phyloP scores from a whole-genome alignment of 2,329 filamentous ascomycete genomes.

The Fusarium buharicum region DNA sequence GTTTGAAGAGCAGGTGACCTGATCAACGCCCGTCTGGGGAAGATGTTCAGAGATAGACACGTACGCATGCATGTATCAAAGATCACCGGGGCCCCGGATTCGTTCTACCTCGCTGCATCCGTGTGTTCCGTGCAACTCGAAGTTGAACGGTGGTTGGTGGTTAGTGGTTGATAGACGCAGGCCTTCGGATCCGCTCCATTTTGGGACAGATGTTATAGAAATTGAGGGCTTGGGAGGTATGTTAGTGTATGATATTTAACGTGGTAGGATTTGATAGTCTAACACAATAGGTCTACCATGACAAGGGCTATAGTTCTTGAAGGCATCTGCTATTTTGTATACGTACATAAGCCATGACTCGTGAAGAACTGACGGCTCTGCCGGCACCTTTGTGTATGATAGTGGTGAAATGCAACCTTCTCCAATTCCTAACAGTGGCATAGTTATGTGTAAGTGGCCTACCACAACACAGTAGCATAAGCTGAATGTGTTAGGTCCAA shows the following conservation, averaged over 20 bases:
- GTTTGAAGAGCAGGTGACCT: slow-evolving; percentile 4
- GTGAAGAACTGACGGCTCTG: background rate
- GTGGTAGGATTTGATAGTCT: too few relatives aligned
- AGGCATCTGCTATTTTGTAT: background rate
- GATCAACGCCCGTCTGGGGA: slow-evolving; percentile 21
- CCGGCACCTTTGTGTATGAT: background rate
- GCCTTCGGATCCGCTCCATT: slow-evolving; percentile 38
- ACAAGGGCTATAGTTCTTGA: background rate
- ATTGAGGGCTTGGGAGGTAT: background rate
- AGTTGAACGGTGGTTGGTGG: slow-evolving; percentile 8
- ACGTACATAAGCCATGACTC: background rate
- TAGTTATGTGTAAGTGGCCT: background rate
- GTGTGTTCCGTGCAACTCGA: slow-evolving; percentile 8
- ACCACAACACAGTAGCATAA: background rate
- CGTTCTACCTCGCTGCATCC: slow-evolving; percentile 7
- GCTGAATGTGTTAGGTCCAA: background rate
- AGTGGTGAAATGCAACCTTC: slow-evolving; percentile 6
- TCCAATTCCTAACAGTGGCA: slow-evolving; percentile 4
- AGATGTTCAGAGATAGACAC: background rate
- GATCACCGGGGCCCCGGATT: slow-evolving; percentile 30
- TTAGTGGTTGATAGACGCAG: slow-evolving; percentile 25
- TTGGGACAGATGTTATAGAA: background rate
- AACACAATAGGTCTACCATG: slow-evolving; percentile 9
- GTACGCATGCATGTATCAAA: slow-evolving; percentile 6
- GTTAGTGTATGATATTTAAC: too few relatives aligned